phyloP scores from a whole-genome alignment of 176 grass and related monocot species.

The Avena sativa region DNA sequence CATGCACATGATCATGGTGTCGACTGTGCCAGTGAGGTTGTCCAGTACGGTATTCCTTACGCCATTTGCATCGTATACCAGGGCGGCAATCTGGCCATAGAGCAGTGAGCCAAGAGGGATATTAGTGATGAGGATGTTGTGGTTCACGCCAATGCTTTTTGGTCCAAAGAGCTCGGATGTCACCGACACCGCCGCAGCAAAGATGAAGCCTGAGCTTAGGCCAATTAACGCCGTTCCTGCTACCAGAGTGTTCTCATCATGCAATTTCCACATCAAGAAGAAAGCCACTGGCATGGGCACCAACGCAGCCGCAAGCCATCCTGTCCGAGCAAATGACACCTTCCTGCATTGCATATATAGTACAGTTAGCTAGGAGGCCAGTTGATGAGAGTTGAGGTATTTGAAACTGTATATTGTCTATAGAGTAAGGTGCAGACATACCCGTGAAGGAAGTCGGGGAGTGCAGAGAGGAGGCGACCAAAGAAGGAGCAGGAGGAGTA shows the following conservation, averaged over 20 bases:
- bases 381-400: neutral
- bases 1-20: constrained; percentile 82
- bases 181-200: constrained; percentile 78
- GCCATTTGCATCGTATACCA: constrained; percentile 81
- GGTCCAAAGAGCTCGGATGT: constrained; percentile 93
- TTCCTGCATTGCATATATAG: constrained; percentile 54
- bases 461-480: constrained; percentile 76
- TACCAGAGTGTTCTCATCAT: constrained; percentile 48
- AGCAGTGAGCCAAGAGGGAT: constrained; percentile 90
- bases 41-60: constrained; percentile 23
- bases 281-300: constrained; percentile 81
- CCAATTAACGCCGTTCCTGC: constrained; percentile 72
- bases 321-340: constrained; percentile 76
- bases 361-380: constrained; percentile 19
- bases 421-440: constrained; percentile 11
- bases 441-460: constrained; percentile 78
- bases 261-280: constrained; percentile 66
- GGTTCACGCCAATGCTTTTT: constrained; percentile 80
- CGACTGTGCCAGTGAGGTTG: constrained; percentile 40
- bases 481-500: constrained; percentile 97
- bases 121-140: constrained; percentile 97
- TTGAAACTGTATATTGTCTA: neutral
- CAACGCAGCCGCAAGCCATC: constrained; percentile 71
- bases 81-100: constrained; percentile 79
- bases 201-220: constrained; percentile 92